Evolutionary conservation across 2,329 filamentous ascomycete species (phyloP).

Genomic region (Botryotinia globosa): DNA sequence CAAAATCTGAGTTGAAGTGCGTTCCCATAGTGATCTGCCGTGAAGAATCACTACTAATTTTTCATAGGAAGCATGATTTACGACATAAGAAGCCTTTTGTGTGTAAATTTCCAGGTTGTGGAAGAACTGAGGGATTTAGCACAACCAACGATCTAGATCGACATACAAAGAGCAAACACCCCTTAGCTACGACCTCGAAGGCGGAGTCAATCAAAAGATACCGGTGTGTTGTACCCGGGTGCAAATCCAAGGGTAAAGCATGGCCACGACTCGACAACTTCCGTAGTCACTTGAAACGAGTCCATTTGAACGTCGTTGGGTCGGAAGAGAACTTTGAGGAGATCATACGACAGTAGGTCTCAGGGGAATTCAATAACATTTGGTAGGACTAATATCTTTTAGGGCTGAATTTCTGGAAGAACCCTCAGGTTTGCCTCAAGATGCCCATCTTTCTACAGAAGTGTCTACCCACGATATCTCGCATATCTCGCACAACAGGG

Average conservation of each 20-base stretch:
- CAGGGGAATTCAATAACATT: conserved; percentile 15
- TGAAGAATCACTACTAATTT: conserved; percentile 27
- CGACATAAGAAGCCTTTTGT: conserved; percentile 66
- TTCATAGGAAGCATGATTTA: conserved; percentile 67
- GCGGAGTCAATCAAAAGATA: conserved; percentile 52
- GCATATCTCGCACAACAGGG: conserved; percentile 16
- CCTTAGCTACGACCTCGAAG: conserved; percentile 43
- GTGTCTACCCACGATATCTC: conserved; percentile 16
- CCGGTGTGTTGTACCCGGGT: conserved; percentile 57
- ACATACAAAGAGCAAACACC: conserved; percentile 72
- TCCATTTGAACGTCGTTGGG: conserved; percentile 50
- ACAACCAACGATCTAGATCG: conserved; percentile 79
- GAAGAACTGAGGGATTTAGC: conserved; percentile 65
- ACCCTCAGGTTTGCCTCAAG: conserved; percentile 17
- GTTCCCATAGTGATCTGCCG: conserved; percentile 25
- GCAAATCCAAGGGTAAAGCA: conserved; percentile 60
- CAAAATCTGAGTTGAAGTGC: conserved; percentile 56
- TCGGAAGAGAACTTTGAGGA: conserved; percentile 42
- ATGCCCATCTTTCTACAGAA: conserved; percentile 14
- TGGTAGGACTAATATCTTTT: conserved; percentile 11
- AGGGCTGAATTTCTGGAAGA: conserved; percentile 32
- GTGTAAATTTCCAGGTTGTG: conserved; percentile 59
- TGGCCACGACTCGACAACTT: conserved; percentile 90
- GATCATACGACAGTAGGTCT: conserved; percentile 46
- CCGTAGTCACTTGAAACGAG: conserved; percentile 68